These are phyloP conservation scores for Cinnamomum chago DNA, from an alignment of 164 flowering plant genomes.

Conservation along the genomic window DNA sequence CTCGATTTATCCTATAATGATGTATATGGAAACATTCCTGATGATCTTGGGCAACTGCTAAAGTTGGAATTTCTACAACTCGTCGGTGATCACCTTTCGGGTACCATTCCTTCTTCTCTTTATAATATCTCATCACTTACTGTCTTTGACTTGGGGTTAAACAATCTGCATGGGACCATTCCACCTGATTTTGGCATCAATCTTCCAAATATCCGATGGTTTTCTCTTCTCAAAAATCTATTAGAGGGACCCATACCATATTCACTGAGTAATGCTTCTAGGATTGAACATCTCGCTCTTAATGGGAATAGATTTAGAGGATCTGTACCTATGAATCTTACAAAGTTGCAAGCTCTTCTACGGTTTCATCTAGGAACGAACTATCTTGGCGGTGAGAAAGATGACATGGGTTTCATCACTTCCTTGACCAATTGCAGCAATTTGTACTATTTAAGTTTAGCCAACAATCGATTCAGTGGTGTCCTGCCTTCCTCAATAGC, in stretches of 20 bases:
- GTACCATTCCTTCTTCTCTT: not conserved
- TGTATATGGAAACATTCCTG: not conserved
- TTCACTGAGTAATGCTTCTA: not conserved
- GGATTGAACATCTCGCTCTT: not conserved
- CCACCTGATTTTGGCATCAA: not conserved
- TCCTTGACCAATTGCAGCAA: not conserved
- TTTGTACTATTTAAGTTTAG: not conserved
- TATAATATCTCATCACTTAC: not conserved
- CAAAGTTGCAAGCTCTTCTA: not conserved
- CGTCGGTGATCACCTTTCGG: not conserved
- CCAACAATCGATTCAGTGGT: not conserved
- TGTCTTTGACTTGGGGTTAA: not conserved
- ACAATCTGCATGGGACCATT: not conserved
- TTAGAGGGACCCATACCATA: not conserved
- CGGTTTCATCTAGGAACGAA: not conserved
- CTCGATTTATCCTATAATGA: not conserved
- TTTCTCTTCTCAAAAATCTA: not conserved
- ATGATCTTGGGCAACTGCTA: not conserved
- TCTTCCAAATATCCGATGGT: not conserved
- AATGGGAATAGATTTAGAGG: not conserved
- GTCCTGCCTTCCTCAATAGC: conserved; percentile 14
- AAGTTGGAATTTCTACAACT: too few relatives aligned
- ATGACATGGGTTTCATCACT: not conserved
- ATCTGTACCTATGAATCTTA: not conserved
- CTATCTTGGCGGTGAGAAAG: not conserved